phyloP scores from a whole-genome alignment of 78 protist species.

The Capsaspora owczarzaki region DNA sequence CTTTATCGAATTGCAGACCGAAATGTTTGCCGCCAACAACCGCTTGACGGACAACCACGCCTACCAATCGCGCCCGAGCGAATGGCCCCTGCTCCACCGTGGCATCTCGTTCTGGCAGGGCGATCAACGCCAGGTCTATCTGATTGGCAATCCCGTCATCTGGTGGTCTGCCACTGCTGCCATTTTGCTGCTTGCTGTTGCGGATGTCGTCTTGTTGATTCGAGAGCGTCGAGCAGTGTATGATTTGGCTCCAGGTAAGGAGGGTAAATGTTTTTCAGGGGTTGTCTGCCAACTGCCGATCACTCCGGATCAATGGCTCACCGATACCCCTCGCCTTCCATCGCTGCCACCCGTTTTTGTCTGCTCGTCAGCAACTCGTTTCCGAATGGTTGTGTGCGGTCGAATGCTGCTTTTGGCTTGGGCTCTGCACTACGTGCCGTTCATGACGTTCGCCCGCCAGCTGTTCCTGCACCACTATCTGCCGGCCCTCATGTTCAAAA shows the following conservation, averaged over 20 bases:
- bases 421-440: slow-evolving; percentile 22
- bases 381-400: too few relatives aligned
- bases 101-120: slow-evolving; percentile 29
- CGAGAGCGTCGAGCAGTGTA: slow-evolving; percentile 11
- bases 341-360: too few relatives aligned
- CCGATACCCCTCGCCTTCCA: too few relatives aligned
- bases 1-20: too few relatives aligned
- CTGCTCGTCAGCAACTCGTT: too few relatives aligned
- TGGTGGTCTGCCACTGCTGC: background rate
- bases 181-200: background rate
- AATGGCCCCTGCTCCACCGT: slow-evolving; percentile 17
- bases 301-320: too few relatives aligned
- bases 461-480: slow-evolving; percentile 49
- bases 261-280: too few relatives aligned
- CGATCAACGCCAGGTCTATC: slow-evolving; percentile 13
- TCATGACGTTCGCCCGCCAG: slow-evolving; percentile 26
- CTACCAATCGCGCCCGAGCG: slow-evolving; percentile 8
- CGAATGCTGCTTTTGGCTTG: slow-evolving; percentile 4
- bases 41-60: slow-evolving; percentile 4
- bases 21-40: too few relatives aligned
- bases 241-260: too few relatives aligned
- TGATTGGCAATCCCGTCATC: slow-evolving; percentile 19
- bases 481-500: slow-evolving; percentile 37
- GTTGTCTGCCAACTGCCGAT: too few relatives aligned
- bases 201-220: background rate